These are phyloP conservation scores for Yamadazyma buinensis DNA, from an alignment of 1,139 yeast species.

Conservation along the genomic window DNA sequence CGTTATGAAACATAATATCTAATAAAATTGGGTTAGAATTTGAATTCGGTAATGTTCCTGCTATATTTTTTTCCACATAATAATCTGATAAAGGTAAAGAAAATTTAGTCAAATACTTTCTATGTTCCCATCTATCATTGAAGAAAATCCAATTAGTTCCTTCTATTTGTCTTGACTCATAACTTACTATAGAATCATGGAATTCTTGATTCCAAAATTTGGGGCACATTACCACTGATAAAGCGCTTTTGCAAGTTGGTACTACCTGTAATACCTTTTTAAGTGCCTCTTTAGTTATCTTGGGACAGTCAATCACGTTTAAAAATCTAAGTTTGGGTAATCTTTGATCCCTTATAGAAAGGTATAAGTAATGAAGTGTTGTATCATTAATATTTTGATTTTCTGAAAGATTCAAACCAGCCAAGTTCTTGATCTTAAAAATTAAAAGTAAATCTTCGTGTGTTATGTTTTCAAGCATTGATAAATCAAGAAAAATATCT, in stretches of 20 bases:
- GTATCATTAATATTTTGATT: slow-evolving; percentile 27
- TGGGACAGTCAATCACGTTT: slow-evolving; percentile 23
- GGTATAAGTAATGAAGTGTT: slow-evolving; percentile 23
- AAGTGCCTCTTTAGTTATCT: slow-evolving; percentile 20
- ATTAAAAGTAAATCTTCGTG: slow-evolving; percentile 24
- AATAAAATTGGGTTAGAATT: slow-evolving; percentile 8
- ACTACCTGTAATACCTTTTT: slow-evolving; percentile 11
- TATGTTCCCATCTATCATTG: slow-evolving; percentile 11
- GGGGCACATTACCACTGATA: slow-evolving; percentile 21
- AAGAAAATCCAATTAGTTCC: slow-evolving; percentile 23
- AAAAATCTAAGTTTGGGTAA: slow-evolving; percentile 22
- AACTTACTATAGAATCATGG: slow-evolving; percentile 3
- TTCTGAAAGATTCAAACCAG: slow-evolving; percentile 32
- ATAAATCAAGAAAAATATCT: slow-evolving; percentile 11
- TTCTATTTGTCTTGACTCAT: slow-evolving; percentile 2
- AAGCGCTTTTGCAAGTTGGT: slow-evolving; percentile 9
- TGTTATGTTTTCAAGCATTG: neutral
- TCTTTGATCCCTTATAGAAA: slow-evolving; percentile 22
- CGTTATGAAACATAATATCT: slow-evolving; percentile 21
- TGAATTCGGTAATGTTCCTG: slow-evolving; percentile 2
- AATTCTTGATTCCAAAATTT: slow-evolving; percentile 7
- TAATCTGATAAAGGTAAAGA: slow-evolving; percentile 28
- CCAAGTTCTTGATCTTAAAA: slow-evolving; percentile 27
- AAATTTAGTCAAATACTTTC: slow-evolving; percentile 14
- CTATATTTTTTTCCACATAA: slow-evolving; percentile 13